These are phyloP conservation scores for Trichoderma polysporum DNA, from an alignment of 2,329 filamentous ascomycete species.

Conservation along the genomic window DNA sequence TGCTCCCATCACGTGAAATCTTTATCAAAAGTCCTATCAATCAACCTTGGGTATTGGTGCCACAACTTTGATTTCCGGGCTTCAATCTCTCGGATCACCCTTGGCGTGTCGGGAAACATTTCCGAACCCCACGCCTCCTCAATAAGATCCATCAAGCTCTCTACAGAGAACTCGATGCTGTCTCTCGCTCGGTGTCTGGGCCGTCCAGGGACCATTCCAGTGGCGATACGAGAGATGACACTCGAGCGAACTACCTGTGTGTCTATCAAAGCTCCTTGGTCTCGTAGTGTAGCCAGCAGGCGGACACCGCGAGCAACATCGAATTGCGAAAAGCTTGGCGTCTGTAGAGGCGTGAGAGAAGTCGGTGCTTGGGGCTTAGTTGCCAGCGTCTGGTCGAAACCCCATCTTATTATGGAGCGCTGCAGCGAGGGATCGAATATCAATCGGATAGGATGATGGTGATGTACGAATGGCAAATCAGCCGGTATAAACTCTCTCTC, in stretches of 20 bases:
- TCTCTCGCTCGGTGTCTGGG: constrained; percentile 33
- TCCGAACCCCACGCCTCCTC: constrained; percentile 38
- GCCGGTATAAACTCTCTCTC: constrained; percentile 32
- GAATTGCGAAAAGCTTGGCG: constrained; percentile 27
- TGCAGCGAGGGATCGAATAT: constrained; percentile 46
- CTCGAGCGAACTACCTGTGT: constrained; percentile 32
- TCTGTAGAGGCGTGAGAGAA: constrained; percentile 16
- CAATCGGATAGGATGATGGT: constrained; percentile 47
- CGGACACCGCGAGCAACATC: constrained; percentile 40
- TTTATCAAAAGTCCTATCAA: constrained; percentile 31
- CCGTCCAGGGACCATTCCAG: constrained; percentile 32
- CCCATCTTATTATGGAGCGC: constrained; percentile 44
- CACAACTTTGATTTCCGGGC: constrained; percentile 33
- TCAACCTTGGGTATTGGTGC: constrained; percentile 32
- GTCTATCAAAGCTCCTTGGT: constrained; percentile 39
- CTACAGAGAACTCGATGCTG: constrained; percentile 32
- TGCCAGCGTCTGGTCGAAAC: constrained; percentile 42
- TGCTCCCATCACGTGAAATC: background rate
- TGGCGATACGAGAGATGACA: constrained; percentile 33
- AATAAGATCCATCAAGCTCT: constrained; percentile 34
- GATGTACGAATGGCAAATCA: constrained; percentile 44
- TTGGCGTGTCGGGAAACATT: constrained; percentile 29
- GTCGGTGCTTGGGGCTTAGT: constrained; percentile 23
- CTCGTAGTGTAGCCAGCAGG: constrained; percentile 36
- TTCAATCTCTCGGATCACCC: constrained; percentile 32